Evolutionary conservation across 345 rosid species (phyloP).

Genomic region (Rhodamnia argentea): DNA sequence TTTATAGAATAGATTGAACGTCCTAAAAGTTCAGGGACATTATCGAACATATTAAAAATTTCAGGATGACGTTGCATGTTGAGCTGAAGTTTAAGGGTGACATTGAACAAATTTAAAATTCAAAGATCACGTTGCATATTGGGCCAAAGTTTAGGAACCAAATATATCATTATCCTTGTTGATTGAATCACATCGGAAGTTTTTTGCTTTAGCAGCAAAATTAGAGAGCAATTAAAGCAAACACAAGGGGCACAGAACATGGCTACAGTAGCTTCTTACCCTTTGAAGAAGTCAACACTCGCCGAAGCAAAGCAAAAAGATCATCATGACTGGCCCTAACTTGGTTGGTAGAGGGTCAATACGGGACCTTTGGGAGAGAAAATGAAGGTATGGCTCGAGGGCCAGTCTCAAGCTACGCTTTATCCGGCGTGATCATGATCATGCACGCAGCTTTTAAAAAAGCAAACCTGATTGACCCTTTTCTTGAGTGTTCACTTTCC

Average conservation of each 20-base stretch:
- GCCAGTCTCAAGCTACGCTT: background rate
- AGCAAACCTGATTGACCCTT: conserved; percentile 16
- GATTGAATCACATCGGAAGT: background rate
- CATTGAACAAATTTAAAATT: too few species aligned
- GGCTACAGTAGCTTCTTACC: background rate
- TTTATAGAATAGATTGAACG: too few species aligned
- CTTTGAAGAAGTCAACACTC: background rate
- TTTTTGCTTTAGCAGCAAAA: background rate
- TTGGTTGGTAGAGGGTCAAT: background rate
- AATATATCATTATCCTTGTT: too few species aligned
- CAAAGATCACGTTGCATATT: too few species aligned
- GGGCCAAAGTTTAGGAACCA: too few species aligned
- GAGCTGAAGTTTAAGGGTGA: too few species aligned
- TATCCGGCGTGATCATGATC: conserved; percentile 10
- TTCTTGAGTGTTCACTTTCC: conserved; percentile 13
- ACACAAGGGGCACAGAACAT: background rate
- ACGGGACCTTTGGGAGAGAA: background rate
- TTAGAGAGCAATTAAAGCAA: background rate
- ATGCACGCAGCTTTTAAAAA: conserved; percentile 11
- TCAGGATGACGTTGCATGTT: too few species aligned
- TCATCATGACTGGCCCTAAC: background rate
- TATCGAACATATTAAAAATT: too few species aligned
- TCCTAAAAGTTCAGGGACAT: too few species aligned
- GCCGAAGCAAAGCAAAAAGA: background rate
- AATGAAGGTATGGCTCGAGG: background rate